Percentiles rank a stretch among this genome's conserved stretches.
Evolutionary conservation across 1,284 basidiomycete species (phyloP).

Genomic region (Ganoderma leucocontextum): DNA sequence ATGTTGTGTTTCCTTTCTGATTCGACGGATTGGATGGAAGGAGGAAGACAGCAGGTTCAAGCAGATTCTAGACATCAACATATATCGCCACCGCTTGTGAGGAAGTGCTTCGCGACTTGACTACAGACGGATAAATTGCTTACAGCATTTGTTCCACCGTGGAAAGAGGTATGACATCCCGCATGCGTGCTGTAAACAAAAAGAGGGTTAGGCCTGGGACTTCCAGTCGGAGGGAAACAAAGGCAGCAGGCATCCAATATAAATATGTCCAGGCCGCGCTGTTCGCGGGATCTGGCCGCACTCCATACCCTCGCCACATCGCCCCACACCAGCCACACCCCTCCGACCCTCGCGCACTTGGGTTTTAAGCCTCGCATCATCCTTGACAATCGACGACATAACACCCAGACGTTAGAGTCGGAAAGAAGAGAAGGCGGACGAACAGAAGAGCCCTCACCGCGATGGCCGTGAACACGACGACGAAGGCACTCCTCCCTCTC

Average conservation of each 20-base stretch:
- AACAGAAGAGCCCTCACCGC: background rate
- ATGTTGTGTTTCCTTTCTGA: background rate
- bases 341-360: background rate
- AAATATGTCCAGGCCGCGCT: background rate
- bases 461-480: conserved; percentile 6
- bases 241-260: background rate
- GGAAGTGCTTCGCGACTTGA: background rate
- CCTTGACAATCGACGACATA: background rate
- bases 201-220: conserved; percentile 2
- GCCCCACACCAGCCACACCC: background rate
- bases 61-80: background rate
- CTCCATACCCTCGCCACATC: background rate
- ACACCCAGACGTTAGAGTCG: background rate
- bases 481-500: conserved; percentile 30
- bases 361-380: background rate
- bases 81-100: background rate
- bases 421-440: background rate
- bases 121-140: conserved; percentile 21
- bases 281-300: background rate
- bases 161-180: conserved; percentile 4
- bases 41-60: background rate
- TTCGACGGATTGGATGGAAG: background rate
- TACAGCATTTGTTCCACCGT: conserved; percentile 18
- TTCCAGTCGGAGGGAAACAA: background rate
- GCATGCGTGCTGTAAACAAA: conserved; percentile 6